These are phyloP conservation scores for Colletotrichum melonis DNA, from an alignment of 2,329 filamentous ascomycete genomes.

Conservation along the genomic window DNA sequence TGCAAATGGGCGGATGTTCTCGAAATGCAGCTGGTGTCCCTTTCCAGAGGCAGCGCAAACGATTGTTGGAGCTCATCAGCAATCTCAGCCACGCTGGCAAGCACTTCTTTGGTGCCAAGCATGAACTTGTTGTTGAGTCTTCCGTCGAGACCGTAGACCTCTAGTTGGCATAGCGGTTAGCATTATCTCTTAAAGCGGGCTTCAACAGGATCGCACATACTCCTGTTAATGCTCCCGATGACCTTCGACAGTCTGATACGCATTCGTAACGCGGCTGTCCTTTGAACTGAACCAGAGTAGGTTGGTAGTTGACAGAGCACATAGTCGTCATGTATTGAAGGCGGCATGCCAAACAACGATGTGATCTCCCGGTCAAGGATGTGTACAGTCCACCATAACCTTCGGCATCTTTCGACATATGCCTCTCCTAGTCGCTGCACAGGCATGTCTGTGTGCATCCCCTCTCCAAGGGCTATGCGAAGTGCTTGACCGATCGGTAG, in stretches of 20 bases:
- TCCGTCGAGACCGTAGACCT: slow-evolving; percentile 44
- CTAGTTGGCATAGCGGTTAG: slow-evolving; percentile 26
- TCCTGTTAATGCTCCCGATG: slow-evolving; percentile 46
- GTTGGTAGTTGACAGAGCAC: slow-evolving; percentile 54
- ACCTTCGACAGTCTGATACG: slow-evolving; percentile 44
- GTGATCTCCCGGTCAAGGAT: slow-evolving; percentile 65
- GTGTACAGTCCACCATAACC: slow-evolving; percentile 66
- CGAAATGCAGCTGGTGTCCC: slow-evolving; percentile 46
- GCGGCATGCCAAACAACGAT: slow-evolving; percentile 63
- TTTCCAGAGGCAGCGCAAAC: slow-evolving; percentile 44
- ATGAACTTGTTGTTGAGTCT: slow-evolving; percentile 45
- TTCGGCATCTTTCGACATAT: slow-evolving; percentile 57
- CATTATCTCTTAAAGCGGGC: too few species aligned
- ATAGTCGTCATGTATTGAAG: slow-evolving; percentile 61
- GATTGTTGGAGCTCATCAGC: slow-evolving; percentile 45
- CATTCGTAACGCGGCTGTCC: slow-evolving; percentile 45
- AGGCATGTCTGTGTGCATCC: slow-evolving; percentile 65
- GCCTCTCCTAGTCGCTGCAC: slow-evolving; percentile 51
- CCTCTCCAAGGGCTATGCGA: slow-evolving; percentile 59
- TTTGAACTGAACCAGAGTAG: slow-evolving; percentile 41
- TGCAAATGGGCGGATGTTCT: slow-evolving; percentile 46
- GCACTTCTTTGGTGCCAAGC: slow-evolving; percentile 44
- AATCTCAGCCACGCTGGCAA: slow-evolving; percentile 42
- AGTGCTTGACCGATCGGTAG: slow-evolving; percentile 59
- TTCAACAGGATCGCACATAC: slow-evolving; percentile 32